Evolutionary conservation across 306 rosid genomes (phyloP).

Genomic region (Rosa lucieae): DNA sequence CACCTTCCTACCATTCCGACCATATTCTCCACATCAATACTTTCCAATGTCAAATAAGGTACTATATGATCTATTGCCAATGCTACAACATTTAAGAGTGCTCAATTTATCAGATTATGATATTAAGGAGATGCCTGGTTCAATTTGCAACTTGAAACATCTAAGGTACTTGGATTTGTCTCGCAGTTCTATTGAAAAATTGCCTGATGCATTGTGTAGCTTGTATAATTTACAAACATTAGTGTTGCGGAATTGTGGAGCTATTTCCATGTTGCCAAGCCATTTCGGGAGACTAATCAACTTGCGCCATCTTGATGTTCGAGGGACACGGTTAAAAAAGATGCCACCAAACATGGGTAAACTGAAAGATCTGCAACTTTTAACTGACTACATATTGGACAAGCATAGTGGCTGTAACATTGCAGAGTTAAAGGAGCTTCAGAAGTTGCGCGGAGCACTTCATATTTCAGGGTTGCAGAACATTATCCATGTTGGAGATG

Average conservation of each 20-base stretch:
- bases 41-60: neutral
- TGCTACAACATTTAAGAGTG: slow-evolving; percentile 11
- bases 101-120: neutral
- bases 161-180: slow-evolving; percentile 14
- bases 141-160: slow-evolving; percentile 11
- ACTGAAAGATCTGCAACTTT: slow-evolving; percentile 13
- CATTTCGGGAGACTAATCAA: slow-evolving; percentile 18
- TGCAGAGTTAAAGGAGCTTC: slow-evolving; percentile 22
- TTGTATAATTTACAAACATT: slow-evolving; percentile 27
- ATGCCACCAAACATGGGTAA: slow-evolving; percentile 24
- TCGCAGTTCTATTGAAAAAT: neutral
- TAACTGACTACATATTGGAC: slow-evolving; percentile 9
- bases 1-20: neutral
- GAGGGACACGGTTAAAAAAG: neutral
- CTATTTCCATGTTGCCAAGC: slow-evolving; percentile 13
- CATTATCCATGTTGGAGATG: slow-evolving; percentile 11
- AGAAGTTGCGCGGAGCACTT: slow-evolving; percentile 10
- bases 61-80: neutral
- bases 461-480: slow-evolving; percentile 17
- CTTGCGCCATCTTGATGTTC: slow-evolving; percentile 24
- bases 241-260: slow-evolving; percentile 17
- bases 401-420: slow-evolving; percentile 1
- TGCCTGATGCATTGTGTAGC: slow-evolving; percentile 12
- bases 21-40: neutral
- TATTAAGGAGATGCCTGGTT: slow-evolving; percentile 7